Evolutionary conservation across 495 filamentous ascomycete species (phyloP).

Genomic region (Entonaema liquescens): DNA sequence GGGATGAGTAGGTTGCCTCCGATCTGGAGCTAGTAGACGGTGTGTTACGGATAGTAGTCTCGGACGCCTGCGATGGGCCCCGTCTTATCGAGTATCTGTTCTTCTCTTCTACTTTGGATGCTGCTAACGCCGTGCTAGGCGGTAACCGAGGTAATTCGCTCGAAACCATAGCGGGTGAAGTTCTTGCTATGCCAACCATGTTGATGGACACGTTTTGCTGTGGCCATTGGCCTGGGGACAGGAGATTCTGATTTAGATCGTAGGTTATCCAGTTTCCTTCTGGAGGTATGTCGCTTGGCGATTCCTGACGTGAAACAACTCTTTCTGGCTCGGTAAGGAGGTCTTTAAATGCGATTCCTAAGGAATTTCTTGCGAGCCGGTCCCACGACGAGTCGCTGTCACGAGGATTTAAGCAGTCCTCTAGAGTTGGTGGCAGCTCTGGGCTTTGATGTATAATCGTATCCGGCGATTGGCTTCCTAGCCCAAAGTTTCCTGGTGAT

Average conservation of each 20-base stretch:
- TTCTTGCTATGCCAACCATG: slow-evolving; percentile 30
- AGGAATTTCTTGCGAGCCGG: slow-evolving; percentile 35
- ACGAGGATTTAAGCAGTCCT: slow-evolving; percentile 1
- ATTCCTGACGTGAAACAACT: background rate
- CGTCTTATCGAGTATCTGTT: background rate
- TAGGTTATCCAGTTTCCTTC: slow-evolving; percentile 39
- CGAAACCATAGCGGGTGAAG: slow-evolving; percentile 17
- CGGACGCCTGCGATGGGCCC: slow-evolving; percentile 20
- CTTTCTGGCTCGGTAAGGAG: slow-evolving; percentile 30
- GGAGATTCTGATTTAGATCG: slow-evolving; percentile 16
- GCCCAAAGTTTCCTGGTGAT: slow-evolving; percentile 37
- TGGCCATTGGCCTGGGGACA: slow-evolving; percentile 37
- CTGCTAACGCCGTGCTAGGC: slow-evolving; percentile 16
- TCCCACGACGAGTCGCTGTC: slow-evolving; percentile 37
- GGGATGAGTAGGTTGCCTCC: slow-evolving; percentile 17
- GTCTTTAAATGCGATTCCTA: slow-evolving; percentile 50
- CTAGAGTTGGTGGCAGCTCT: slow-evolving; percentile 10
- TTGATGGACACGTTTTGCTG: slow-evolving; percentile 25
- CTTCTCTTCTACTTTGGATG: slow-evolving; percentile 17
- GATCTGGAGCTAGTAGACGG: slow-evolving; percentile 33
- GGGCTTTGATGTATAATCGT: slow-evolving; percentile 7
- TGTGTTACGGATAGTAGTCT: slow-evolving; percentile 14
- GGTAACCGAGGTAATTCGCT: slow-evolving; percentile 31
- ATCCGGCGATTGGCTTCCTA: slow-evolving; percentile 10
- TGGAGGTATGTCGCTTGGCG: slow-evolving; percentile 1